Base-by-base conservation (phyloP, 2,329 filamentous ascomycete species). In the Seiridium cupressi region DNA sequence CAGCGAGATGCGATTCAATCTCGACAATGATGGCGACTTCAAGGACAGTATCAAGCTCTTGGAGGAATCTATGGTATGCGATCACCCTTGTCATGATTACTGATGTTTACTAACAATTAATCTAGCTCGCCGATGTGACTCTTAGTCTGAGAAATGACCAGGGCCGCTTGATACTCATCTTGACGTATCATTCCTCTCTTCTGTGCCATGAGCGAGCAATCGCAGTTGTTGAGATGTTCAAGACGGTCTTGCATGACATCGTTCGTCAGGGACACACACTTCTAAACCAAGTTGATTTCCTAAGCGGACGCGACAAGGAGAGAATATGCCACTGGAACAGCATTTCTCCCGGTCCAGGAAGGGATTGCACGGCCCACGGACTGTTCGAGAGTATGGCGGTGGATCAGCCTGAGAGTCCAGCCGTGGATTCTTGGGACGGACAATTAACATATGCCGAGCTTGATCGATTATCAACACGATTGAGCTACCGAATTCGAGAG, bases 401-500 rank as follows among this genome's bases (percentile, higher is more conserved):
- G 3, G 13, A 10, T 11, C 36, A 49, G 38, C 48, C 55, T 34
- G 13, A 54, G 8, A 55, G 34, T 7, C 11, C 32, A 5, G 69
- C 71, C 67, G 38, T 74, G 55, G 58, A 54, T 61, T 51, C 56
- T 26, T 47, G 53, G 10, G 57, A 59, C 18, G 57, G 47, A 9
- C 47, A 59, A 36, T 18, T 59, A 3, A 59, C 47, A 10, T 59
- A 59, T 26, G 11, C 18, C 31, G 63, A 66, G 36, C 26, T 66
- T n/a, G 62, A 66, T 34, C 55, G 60, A 32, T 53, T 64, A 32
- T 60, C 63, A 7, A 51, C 58, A 6, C 60, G 66, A 6, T 60
- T 76, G 36, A 69, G 72, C 4, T 65, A 69, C 31, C 63, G 69
- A 26, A 65, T 76, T 13, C 61, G 70, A 3, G 60, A 60, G 42